Evolutionary conservation across 306 rosid genomes (phyloP).

Genomic region (Urtica urens): DNA sequence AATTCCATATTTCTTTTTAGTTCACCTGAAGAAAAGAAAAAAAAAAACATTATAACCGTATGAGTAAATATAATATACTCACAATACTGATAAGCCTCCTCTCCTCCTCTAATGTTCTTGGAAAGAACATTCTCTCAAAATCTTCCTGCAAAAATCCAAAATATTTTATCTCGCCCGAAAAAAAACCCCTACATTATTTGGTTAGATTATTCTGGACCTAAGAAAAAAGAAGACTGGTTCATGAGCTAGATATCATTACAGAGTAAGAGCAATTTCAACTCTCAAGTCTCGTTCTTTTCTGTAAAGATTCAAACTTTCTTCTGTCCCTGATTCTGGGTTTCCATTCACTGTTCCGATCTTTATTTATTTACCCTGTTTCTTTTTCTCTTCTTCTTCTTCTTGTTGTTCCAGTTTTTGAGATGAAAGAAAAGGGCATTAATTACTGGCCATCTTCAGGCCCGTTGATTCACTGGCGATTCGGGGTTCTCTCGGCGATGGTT

Average conservation of each 20-base stretch:
- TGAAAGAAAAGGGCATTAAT: slow-evolving; percentile 50
- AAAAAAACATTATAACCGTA: background rate
- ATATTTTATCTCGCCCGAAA: background rate
- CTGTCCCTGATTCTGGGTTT: background rate
- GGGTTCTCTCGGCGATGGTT: slow-evolving; percentile 41
- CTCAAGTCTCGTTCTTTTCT: background rate
- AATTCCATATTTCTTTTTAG: background rate
- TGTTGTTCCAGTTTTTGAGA: slow-evolving; percentile 20
- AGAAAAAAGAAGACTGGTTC: background rate
- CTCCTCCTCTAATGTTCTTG: background rate
- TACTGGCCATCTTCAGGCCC: slow-evolving; percentile 24
- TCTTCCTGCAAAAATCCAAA: background rate
- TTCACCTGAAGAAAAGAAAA: background rate
- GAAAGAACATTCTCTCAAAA: background rate
- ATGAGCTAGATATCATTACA: background rate
- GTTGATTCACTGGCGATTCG: slow-evolving; percentile 50
- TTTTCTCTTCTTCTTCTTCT: background rate
- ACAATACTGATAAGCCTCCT: background rate
- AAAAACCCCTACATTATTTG: slow-evolving; percentile 4
- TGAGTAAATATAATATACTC: background rate
- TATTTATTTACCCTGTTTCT: slow-evolving; percentile 4
- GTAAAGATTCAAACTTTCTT: slow-evolving; percentile 17
- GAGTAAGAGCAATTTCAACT: background rate
- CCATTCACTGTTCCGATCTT: background rate
- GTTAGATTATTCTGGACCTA: no score